Base-by-base conservation (phyloP, 2,329 filamentous ascomycete species). In the Botrytis cinerea region DNA sequence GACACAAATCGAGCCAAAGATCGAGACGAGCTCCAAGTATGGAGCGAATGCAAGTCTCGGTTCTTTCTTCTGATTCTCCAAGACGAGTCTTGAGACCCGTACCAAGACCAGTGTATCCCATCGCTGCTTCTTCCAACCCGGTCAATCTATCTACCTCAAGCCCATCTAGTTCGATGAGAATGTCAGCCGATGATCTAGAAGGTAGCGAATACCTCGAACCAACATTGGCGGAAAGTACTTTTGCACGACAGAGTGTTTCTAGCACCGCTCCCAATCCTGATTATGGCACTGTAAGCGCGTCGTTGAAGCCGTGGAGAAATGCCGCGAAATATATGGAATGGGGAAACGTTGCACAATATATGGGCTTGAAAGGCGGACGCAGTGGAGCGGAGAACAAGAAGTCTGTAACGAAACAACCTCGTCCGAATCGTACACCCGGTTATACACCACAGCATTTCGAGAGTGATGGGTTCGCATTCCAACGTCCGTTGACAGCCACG, bases 131-230 rank as follows among this genome's bases (percentile, higher is more conserved):
- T 10, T 22, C 46, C 25, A 54, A 43, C 9, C 35, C 32, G 8
- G 25, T 10, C 4, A 9, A 20, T 43, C 3, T 4, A 43, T 40
- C 59, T 10, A 38, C 20, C 14, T 40, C 59, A 1, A 61, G 51
- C 20, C 7, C 14, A 18, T 28, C 46, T 10, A 18, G 45, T 20
- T 28, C 32, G 32, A 54, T 25, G 1, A 48, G 45, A 40, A 70
- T 70, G 67, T 70, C 67, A 14, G 43, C 51, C 0, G n/a, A 40
- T 20, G 67, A 61, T 35, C 9, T 70, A 12, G 67, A 9, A 25
- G 67, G 67, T 1, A 70, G 67, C 22, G 67, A 70, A 54, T 70
- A 20, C 16, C 22, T 70, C 20, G 67, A 70, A 20, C 48, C 48
- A 16, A 70, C 18, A 45, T 59, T 59, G 22, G 51, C 54, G 3